A percentile compares a stretch with the other conserved stretches of the same genome.
phyloP scores from a whole-genome alignment of 768 basidiomycete genomes.

The Ramaria rubella region DNA sequence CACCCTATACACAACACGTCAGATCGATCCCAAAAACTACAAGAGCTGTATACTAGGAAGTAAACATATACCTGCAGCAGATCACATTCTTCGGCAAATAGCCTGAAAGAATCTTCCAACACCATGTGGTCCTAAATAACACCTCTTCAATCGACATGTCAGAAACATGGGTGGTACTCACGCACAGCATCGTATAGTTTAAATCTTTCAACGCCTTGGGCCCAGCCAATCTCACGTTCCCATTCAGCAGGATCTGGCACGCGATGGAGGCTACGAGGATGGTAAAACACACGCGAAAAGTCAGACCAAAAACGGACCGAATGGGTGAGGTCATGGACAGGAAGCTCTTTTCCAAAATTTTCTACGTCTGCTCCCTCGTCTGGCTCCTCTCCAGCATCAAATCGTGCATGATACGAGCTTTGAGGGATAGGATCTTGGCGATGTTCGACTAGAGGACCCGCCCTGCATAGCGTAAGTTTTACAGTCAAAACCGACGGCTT shows the following conservation, averaged over 20 bases:
- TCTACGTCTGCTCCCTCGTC: conserved; percentile 19
- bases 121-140: conserved; percentile 46
- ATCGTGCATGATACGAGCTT: conserved; percentile 48
- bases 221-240: conserved; percentile 56
- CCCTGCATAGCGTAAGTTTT: conserved; percentile 32
- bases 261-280: conserved; percentile 58
- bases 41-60: background rate
- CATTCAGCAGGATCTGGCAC: conserved; percentile 53
- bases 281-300: conserved; percentile 56
- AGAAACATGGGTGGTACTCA: background rate
- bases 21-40: background rate
- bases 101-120: conserved; percentile 63
- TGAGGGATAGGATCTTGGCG: conserved; percentile 45
- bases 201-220: conserved; percentile 44
- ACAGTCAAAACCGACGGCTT: background rate
- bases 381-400: conserved; percentile 25
- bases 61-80: conserved; percentile 60
- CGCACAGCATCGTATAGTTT: conserved; percentile 47
- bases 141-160: background rate
- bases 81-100: conserved; percentile 70
- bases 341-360: conserved; percentile 13
- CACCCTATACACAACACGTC: conserved; percentile 38
- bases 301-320: conserved; percentile 57
- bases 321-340: conserved; percentile 25
- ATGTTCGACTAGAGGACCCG: conserved; percentile 41